Conservation (phyloP, 1,284 basidiomycete genomes). For the Phylloboletellus chloephorus region DNA sequence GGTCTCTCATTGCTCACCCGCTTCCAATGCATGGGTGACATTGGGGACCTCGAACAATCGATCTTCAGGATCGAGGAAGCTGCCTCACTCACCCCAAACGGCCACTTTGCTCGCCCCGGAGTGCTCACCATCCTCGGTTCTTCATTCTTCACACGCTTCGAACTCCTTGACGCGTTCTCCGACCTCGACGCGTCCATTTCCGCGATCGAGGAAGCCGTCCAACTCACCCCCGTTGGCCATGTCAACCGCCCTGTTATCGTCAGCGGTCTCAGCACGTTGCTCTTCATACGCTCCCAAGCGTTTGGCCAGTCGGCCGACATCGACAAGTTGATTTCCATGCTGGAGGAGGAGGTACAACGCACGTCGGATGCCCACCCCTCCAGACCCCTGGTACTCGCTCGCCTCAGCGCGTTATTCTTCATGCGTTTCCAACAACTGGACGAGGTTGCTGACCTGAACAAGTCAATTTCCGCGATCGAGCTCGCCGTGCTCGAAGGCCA, state of each 20-base stretch:
- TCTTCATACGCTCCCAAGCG: background rate
- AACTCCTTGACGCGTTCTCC: too few species aligned
- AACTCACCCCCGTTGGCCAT: background rate
- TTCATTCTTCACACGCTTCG: too few species aligned
- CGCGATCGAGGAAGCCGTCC: background rate
- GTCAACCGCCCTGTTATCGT: background rate
- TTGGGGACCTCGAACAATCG: background rate
- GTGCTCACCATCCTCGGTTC: background rate
- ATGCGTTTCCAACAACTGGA: background rate
- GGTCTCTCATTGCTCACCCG: background rate
- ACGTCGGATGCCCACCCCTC: background rate
- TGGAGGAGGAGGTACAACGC: background rate
- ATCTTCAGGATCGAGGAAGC: background rate
- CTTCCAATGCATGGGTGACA: background rate
- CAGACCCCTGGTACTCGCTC: background rate
- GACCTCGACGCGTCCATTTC: background rate
- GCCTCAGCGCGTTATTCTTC: background rate
- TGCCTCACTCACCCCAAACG: background rate
- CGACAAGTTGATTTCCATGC: background rate
- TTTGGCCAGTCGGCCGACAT: background rate
- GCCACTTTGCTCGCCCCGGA: background rate
- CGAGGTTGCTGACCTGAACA: background rate
- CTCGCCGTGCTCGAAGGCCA: too few species aligned
- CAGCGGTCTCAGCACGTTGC: background rate
- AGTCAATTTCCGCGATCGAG: background rate